Base-by-base conservation (phyloP, 257 asterid genomes). In the Gentiana straminea region DNA sequence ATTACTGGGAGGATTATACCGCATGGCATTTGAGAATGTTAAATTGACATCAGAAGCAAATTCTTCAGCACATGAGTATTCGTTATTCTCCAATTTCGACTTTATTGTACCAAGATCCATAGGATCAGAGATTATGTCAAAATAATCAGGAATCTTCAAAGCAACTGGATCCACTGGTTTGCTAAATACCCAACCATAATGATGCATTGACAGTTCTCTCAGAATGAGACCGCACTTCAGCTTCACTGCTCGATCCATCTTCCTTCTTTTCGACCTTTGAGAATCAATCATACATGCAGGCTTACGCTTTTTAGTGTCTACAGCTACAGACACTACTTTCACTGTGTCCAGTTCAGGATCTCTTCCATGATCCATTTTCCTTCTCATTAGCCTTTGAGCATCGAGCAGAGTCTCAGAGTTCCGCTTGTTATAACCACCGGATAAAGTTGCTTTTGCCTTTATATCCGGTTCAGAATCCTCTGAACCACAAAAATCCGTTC, bases 71-170 rank as follows among this genome's bases (percentile, higher is more conserved):
- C 54, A 49, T 39, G 53, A 64, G 82, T 90, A 84, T 51, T 43
- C 8, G 63, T 81, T 72, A 37, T 65, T 67, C 63, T 74, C 82
- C 52, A 90, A 68, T 61, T 81, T 86, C 35, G 58, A 71, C 48
- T 66, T 80, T 58, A 90, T 50, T 10, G 96, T 82, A 33, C 96
- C 96, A 63, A 90, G 72, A 78, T 90, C 98, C 98, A 90, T 90
- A 3, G 98, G 98, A 8, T 75, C 13, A 7, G 68, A 51, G 51
- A 90, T 70, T 56, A 86, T 63, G 7, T 71, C 51, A 38, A 82
- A 84, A 60, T 90, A 90, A 71, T 86, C 94, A 32, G 97, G 97
- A 61, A 90, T 84, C 2, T 49, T 56, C 59, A 69, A 64, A 57
- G 68, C 66, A 66, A 82, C 84, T 34, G 96, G 98, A 70, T 90